phyloP scores from a whole-genome alignment of 306 rosid species.

The Vigna angularis region DNA sequence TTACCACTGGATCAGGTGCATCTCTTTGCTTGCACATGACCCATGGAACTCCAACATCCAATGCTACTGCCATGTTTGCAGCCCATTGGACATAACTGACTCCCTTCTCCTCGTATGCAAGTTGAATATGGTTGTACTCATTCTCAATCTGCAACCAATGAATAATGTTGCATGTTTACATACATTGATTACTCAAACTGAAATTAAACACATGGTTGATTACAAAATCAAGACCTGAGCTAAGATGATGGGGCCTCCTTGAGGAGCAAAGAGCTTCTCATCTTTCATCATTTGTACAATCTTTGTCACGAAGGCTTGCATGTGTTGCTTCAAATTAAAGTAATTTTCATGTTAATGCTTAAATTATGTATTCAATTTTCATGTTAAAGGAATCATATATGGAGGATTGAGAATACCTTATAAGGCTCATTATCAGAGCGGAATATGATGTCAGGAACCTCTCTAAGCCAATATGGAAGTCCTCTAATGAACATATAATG shows the following conservation, averaged over 20 bases:
- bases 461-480: conserved; percentile 93
- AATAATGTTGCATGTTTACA: not conserved
- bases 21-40: conserved; percentile 95
- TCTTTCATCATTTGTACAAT: conserved; percentile 65
- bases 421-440: conserved; percentile 73
- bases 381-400: too few species aligned
- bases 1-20: conserved; percentile 83
- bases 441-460: conserved; percentile 66
- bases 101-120: conserved; percentile 64
- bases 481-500: conserved; percentile 37
- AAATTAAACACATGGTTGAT: too few species aligned
- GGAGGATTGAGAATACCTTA: conserved; percentile 55
- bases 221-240: conserved; percentile 60
- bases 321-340: conserved; percentile 54
- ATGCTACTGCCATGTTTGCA: conserved; percentile 67
- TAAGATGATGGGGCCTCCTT: conserved; percentile 93
- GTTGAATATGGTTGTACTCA: conserved; percentile 86
- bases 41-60: conserved; percentile 78
- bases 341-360: not conserved
- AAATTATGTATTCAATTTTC: not conserved
- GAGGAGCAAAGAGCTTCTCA: conserved; percentile 71
- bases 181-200: too few species aligned
- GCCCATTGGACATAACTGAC: conserved; percentile 79
- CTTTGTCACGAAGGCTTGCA: conserved; percentile 63
- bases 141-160: conserved; percentile 71